Evolutionary conservation across 176 grass and related monocot species (phyloP), one percentile per base, ranked within the genome.

Genomic region (Pontederia paniculata): DNA sequence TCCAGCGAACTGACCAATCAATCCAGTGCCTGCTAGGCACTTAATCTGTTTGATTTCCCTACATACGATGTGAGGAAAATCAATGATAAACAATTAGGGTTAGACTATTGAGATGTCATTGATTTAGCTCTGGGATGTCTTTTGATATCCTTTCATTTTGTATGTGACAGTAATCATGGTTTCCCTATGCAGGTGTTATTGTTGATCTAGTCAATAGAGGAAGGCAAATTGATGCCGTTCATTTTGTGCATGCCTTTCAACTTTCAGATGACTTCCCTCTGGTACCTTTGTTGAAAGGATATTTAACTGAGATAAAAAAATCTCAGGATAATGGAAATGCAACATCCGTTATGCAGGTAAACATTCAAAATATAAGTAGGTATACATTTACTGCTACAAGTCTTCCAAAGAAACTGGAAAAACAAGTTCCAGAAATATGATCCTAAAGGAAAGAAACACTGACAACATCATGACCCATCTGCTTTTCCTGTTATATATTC

Each of bases 171-270:
- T 55, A 13, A 25, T 69, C 57, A 56, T 25, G 37, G 31, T 50
- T 63, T 47, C 19, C 61, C 66, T 58, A 5, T 80, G 61, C 67
- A 95, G 89, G 60, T 66, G 62, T 95, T 57, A 70, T 84, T 6
- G 57, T 76, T 57, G 75, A 80, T 23, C 78, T 95, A 78, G 72
- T 94, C 56, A 71, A 73, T 42, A 76, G 73, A 50, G 76, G 85
- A 51, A 80, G 84, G 63, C 84, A 84, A 71, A 88, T 95, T 62
- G 84, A 95, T 69, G 88, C 88, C 13, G 77, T 94, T 75, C 88
- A 88, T 69, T 88, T 95, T 41, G 31, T 82, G 61, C 78, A 88
- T 67, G 60, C 72, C 53, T 95, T 88, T 22, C 68, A 75, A 58
- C 78, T 95, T 70, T 76, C 64, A 0, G 74, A 84, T 74, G 63